These are phyloP conservation scores for Prosopis cineraria DNA, from an alignment of 306 rosid species.

Conservation along the genomic window DNA sequence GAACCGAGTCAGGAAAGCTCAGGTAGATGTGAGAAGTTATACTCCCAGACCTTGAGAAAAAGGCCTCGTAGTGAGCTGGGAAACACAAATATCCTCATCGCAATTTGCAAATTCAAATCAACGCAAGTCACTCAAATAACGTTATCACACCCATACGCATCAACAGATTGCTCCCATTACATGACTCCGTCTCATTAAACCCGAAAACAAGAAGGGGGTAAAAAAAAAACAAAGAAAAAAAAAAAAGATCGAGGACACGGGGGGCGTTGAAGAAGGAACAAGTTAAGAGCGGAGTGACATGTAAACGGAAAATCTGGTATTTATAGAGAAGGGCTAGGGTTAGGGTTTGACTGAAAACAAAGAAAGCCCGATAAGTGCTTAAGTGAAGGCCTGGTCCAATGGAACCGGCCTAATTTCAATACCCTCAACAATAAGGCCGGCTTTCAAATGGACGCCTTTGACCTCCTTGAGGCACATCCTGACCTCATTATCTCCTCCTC, in stretches of 20 bases:
- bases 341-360: not conserved
- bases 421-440: constrained; percentile 71
- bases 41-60: constrained; percentile 39
- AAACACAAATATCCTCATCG: constrained; percentile 46
- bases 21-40: constrained; percentile 34
- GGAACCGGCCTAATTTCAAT: constrained; percentile 60
- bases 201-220: no score
- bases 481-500: constrained; percentile 36
- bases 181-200: no score
- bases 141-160: not conserved
- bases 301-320: not conserved
- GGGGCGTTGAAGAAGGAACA: not conserved
- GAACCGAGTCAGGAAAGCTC: constrained; percentile 11
- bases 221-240: no score
- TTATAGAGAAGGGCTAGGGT: not conserved
- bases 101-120: not conserved
- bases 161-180: not conserved
- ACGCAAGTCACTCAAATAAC: not conserved
- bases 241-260: not conserved
- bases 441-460: constrained; percentile 64
- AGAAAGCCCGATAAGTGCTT: not conserved
- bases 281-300: not conserved
- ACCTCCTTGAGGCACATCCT: constrained; percentile 59
- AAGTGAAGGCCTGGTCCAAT: not conserved
- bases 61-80: constrained; percentile 56